These are phyloP conservation scores for Haplosporangium sp. DNA, from an alignment of 371 early-diverging fungal genomes.

Conservation along the genomic window DNA sequence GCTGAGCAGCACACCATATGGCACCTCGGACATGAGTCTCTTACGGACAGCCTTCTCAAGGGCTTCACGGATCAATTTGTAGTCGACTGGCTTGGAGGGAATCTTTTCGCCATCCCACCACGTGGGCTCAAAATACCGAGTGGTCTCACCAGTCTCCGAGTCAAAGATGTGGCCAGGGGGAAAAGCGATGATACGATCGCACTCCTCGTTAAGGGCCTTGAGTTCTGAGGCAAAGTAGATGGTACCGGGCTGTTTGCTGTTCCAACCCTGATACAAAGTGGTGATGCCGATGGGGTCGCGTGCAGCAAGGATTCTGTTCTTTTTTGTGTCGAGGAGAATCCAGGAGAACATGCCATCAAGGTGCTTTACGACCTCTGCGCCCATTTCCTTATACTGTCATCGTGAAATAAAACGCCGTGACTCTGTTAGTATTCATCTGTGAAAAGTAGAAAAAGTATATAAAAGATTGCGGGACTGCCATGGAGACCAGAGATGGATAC, in stretches of 20 bases:
- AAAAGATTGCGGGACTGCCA: not conserved
- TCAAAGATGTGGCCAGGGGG: slow-evolving; percentile 94
- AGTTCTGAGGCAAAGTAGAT: slow-evolving; percentile 95
- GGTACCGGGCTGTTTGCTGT: slow-evolving; percentile 82
- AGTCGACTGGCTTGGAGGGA: slow-evolving; percentile 68
- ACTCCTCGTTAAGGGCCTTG: slow-evolving; percentile 93
- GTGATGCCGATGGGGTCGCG: slow-evolving; percentile 98
- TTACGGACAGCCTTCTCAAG: slow-evolving; percentile 91
- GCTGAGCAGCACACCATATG: slow-evolving; percentile 94
- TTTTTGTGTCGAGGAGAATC: slow-evolving; percentile 87
- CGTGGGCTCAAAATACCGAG: slow-evolving; percentile 88
- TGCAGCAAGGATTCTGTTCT: slow-evolving; percentile 87
- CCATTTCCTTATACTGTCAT: slow-evolving; percentile 88
- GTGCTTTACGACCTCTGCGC: slow-evolving; percentile 78
- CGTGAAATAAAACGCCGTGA: not conserved
- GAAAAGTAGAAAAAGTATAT: not conserved
- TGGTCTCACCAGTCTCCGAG: slow-evolving; percentile 78
- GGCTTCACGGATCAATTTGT: slow-evolving; percentile 78
- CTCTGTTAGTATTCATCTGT: not conserved
- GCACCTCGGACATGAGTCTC: slow-evolving; percentile 96
- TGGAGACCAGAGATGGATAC: slow-evolving; percentile 16
- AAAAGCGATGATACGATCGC: slow-evolving; percentile 95
- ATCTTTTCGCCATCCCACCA: slow-evolving; percentile 83
- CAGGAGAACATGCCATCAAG: slow-evolving; percentile 98
- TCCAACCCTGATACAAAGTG: slow-evolving; percentile 95